phyloP scores from a whole-genome alignment of 1,284 basidiomycete species.

The Ustilago trichophora region DNA sequence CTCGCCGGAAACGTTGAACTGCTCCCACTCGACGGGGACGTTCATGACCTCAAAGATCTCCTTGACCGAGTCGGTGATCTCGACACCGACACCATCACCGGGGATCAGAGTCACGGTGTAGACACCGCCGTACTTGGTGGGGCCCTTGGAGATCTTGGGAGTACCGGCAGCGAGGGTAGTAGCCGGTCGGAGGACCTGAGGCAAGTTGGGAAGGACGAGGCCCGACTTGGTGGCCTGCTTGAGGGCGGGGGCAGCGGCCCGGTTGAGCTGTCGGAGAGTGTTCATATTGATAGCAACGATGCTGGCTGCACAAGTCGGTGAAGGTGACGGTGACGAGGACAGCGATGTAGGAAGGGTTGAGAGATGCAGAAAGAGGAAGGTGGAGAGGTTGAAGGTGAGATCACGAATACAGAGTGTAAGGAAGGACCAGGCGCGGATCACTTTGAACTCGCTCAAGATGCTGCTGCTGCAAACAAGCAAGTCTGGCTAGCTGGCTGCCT shows the following conservation, averaged over 20 bases:
- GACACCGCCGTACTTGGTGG: constrained; percentile 94
- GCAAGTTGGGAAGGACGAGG: constrained; percentile 43
- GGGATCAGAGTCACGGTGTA: constrained; percentile 67
- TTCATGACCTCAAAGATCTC: constrained; percentile 98
- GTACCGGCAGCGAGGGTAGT: constrained; percentile 83
- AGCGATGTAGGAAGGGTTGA: constrained; percentile 19
- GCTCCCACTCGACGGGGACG: constrained; percentile 99
- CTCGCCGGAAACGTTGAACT: constrained; percentile 96
- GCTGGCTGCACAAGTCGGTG: constrained; percentile 24
- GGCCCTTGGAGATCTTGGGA: constrained; percentile 77
- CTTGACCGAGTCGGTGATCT: constrained; percentile 98
- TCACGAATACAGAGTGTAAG: not conserved
- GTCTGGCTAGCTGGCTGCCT: too few species aligned
- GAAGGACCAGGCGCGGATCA: too few species aligned
- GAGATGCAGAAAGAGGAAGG: constrained; percentile 11
- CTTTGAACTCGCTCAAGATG: too few species aligned
- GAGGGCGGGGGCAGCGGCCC: constrained; percentile 48
- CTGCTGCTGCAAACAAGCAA: too few species aligned
- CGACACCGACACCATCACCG: constrained; percentile 78
- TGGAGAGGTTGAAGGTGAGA: not conserved
- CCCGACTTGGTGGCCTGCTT: constrained; percentile 48
- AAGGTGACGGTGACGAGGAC: constrained; percentile 3
- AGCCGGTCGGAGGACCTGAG: constrained; percentile 68
- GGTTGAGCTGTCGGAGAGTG: constrained; percentile 48
- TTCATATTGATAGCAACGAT: constrained; percentile 46